Evolutionary conservation across 345 rosid species (phyloP).

Genomic region (Isatis tinctoria): DNA sequence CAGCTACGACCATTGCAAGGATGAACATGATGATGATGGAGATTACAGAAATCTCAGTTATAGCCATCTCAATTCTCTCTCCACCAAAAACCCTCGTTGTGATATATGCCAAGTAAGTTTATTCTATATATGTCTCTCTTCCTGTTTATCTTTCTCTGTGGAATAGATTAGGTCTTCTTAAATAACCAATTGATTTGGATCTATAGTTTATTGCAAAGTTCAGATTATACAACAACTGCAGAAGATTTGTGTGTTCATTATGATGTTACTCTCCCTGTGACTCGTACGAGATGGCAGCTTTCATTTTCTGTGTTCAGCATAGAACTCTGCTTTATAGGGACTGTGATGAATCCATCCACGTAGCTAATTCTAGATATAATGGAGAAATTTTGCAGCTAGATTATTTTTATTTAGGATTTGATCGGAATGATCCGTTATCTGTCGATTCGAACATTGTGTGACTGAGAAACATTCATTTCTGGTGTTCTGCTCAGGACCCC

Average conservation of each 20-base stretch:
- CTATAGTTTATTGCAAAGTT: background rate
- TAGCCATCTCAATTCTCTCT: conserved; percentile 58
- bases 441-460: no score
- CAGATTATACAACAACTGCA: background rate
- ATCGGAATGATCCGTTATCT: no score
- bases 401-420: no score
- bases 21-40: no score
- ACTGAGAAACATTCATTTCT: no score
- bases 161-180: background rate
- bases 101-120: conserved; percentile 88
- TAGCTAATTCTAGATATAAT: conserved; percentile 60
- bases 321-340: conserved; percentile 84
- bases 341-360: conserved; percentile 81
- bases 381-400: no score
- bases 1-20: no score
- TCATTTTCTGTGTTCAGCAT: conserved; percentile 96
- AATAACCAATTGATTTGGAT: background rate
- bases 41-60: no score
- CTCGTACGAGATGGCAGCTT: conserved; percentile 83
- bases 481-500: no score
- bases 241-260: background rate
- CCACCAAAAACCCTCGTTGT: conserved; percentile 77
- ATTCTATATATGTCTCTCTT: background rate
- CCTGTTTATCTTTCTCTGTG: background rate
- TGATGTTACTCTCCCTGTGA: background rate